Base-by-base conservation (phyloP, 495 filamentous ascomycete genomes). In the Acidomyces sp. region DNA sequence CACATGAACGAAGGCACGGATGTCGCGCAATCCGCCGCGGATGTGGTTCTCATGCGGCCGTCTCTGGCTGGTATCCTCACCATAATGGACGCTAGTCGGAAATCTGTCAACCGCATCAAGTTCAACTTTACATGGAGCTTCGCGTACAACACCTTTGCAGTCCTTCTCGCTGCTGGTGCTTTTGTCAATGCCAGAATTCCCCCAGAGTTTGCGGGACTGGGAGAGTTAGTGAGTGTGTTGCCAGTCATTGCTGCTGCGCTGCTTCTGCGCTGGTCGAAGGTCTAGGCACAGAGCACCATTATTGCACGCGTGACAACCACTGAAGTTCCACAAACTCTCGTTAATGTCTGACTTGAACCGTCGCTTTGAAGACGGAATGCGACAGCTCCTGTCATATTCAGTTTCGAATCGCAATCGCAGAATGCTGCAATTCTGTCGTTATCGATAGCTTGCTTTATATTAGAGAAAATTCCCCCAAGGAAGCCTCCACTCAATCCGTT, bases 81-180 rank as follows among this genome's bases (percentile, higher is more conserved):
- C 4, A 59, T 79, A 21, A 70, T 86, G 0, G 63, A 73, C 29
- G 53, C 78, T 6, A 78, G 72, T n/a, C 49, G 51, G 17, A 66
- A 62, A 18, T 62, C 77, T 5, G 62, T 71, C 19, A 37, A 52
- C 1, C 62, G 80, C 11, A 73, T 87, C 39, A 53, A 61, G n/a
- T 72, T 82, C 55, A 86, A 87, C 51, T 88, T 90, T 50, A 56
- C 41, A 0, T 90, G 83, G 82, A 72, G 74, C 22, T 70, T 71
- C 29, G 58, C 82, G 0, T 90, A 87, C 56, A 87, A 90, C 48
- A 27, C 74, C 6, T 71, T 82, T 48, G 82, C 82, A 0, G 63
- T 90, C 7, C 54, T 84, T 36, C 65, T 85, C 3, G 80, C 70
- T 4, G 72, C 77, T 1, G 83, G 82, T 0, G 78, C 77, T 0